Percentiles rank a stretch among this genome's conserved stretches.
phyloP scores from a whole-genome alignment of 768 basidiomycete genomes.

The Suillus subaureus region DNA sequence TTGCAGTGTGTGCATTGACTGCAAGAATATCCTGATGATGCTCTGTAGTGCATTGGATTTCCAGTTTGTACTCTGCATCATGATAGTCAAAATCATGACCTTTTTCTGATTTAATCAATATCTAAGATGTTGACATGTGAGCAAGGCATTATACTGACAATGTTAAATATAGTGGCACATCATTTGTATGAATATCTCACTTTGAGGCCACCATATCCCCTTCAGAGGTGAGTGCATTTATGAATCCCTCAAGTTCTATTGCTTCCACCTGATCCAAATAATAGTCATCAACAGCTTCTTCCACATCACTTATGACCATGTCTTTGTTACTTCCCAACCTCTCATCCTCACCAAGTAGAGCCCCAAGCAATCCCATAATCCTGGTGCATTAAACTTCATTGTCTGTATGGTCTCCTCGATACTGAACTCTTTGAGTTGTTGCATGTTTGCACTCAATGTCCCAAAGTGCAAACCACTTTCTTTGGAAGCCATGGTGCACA shows the following conservation, averaged over 20 bases:
- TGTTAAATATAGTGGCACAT: too few relatives aligned
- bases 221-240: conserved; percentile 1
- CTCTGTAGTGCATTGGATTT: too few relatives aligned
- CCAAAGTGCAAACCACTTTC: conserved; percentile 17
- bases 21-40: too few relatives aligned
- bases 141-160: too few relatives aligned
- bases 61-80: too few relatives aligned
- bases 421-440: conserved; percentile 14
- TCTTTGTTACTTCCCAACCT: background rate
- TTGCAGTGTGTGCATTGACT: too few relatives aligned
- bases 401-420: conserved; percentile 16
- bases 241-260: conserved; percentile 10
- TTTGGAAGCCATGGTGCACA: background rate
- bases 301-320: background rate
- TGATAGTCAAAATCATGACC: too few relatives aligned
- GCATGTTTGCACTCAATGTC: conserved; percentile 4
- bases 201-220: too few relatives aligned
- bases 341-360: background rate
- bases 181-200: too few relatives aligned
- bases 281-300: background rate
- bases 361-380: conserved; percentile 15
- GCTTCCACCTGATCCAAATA: conserved; percentile 11
- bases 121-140: too few relatives aligned
- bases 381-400: conserved; percentile 11
- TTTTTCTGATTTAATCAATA: too few relatives aligned